Conservation (phyloP, 1,284 basidiomycete species). For the Heliocybe sulcata region DNA sequence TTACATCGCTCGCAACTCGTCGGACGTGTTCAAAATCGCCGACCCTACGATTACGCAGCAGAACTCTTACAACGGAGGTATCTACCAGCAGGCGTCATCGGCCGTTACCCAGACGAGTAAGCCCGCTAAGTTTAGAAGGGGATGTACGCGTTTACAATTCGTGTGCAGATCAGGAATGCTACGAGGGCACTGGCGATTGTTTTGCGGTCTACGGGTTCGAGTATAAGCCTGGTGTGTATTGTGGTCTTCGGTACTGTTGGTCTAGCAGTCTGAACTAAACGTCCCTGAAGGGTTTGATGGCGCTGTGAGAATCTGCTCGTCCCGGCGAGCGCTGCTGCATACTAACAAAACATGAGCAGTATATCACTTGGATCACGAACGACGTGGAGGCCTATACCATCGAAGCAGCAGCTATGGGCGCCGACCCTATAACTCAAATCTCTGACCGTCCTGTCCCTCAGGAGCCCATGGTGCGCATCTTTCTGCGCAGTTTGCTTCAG, state of each 20-base stretch:
- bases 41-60: constrained; percentile 28
- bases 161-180: constrained; percentile 16
- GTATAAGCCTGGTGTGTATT: constrained; percentile 29
- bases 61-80: constrained; percentile 37
- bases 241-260: no score
- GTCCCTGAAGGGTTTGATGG: constrained; percentile 24
- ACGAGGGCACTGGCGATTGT: constrained; percentile 33
- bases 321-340: background rate
- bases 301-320: constrained; percentile 16
- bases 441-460: constrained; percentile 70
- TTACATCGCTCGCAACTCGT: constrained; percentile 6
- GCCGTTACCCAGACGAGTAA: constrained; percentile 2
- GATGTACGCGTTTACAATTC: background rate
- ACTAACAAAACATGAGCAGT: constrained; percentile 28
- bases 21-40: constrained; percentile 23
- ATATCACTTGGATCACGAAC: constrained; percentile 70
- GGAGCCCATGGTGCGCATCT: constrained; percentile 67
- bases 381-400: constrained; percentile 64
- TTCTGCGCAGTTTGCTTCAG: background rate
- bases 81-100: constrained; percentile 32
- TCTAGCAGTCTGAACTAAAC: background rate
- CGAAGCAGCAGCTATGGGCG: constrained; percentile 61
- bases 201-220: constrained; percentile 59
- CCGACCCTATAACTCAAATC: constrained; percentile 62
- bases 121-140: constrained; percentile 23